phyloP scores from a whole-genome alignment of 2,329 filamentous ascomycete genomes.

The Botrytis hyacinthi region DNA sequence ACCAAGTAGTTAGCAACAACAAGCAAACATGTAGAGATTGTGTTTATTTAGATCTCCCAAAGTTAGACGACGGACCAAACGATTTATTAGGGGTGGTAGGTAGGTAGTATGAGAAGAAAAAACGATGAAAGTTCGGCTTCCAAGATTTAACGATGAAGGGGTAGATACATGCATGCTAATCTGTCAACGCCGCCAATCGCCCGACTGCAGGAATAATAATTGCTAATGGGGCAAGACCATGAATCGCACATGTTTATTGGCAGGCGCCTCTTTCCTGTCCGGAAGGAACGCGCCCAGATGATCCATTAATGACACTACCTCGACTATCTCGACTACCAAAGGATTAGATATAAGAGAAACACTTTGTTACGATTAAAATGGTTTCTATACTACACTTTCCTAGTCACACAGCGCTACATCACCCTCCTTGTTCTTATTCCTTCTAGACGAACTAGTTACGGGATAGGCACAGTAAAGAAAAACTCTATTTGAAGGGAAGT shows the following conservation, averaged over 20 bases:
- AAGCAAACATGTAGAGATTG: constrained; percentile 8
- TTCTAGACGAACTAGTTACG: neutral
- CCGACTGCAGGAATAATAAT: constrained; percentile 6
- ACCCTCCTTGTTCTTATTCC: neutral
- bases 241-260: neutral
- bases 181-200: constrained; percentile 9
- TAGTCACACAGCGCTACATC: neutral
- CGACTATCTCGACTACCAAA: neutral
- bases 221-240: neutral
- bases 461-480: neutral
- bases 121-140: neutral
- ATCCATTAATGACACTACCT: neutral
- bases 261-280: neutral
- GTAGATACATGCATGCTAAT: neutral
- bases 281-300: neutral
- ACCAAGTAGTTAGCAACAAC: neutral
- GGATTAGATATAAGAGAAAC: neutral
- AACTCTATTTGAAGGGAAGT: neutral
- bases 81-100: neutral
- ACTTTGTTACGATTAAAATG: neutral
- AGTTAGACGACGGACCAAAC: neutral
- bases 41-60: neutral
- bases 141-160: constrained; percentile 11
- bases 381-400: neutral
- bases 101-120: neutral